Evolutionary conservation across 2,329 filamentous ascomycete species (phyloP), one percentile per base, ranked within the genome.

Genomic region (Thielaviopsis ethacetica): DNA sequence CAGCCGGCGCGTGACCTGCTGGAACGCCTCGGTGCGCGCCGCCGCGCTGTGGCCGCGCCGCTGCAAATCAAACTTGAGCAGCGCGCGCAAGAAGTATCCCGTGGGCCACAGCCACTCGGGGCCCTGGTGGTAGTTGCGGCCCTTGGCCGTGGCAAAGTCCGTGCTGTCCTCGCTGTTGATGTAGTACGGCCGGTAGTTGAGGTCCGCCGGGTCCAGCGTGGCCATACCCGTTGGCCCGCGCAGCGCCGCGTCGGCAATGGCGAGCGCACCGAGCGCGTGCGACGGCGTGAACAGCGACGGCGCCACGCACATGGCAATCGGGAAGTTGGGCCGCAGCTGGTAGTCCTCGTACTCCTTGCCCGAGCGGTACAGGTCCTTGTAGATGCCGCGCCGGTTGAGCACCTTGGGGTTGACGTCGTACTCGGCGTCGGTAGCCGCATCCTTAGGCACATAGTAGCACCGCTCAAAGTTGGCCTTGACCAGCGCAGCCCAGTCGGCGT

Each of bases 91-190:
- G 77, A 95, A 98, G 75, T 90, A 98, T 4, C 93, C 93, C 1
- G 89, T 91, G 0, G 91, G 94, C 93, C 93, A 98, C 24, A 96
- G 74, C 93, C 93, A 98, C 70, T 98, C 93, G 0, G 93, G 94
- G 4, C 93, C 93, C 70, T 97, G 91, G 71, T 98, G 93, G 72
- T 98, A 98, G 72, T 97, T 98, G 59, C 93, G 80, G 55, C 93
- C 93, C 72, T 97, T 97, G 65, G 86, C 83, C 0, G 91, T 97
- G 12, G 88, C 81, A 67, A 96, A 97, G 70, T 97, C 88, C 13
- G 81, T 82, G 61, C 85, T 91, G 71, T 98, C 93, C 67, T 97
- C 91, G 64, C 85, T 87, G 73, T 98, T 98, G 75, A 85, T 83
- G 74, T 98, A 98, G 74, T 93, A 88, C 0, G 91, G 91, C 2